phyloP scores from a whole-genome alignment of 768 basidiomycete genomes.

The Ephemerocybe angulata region DNA sequence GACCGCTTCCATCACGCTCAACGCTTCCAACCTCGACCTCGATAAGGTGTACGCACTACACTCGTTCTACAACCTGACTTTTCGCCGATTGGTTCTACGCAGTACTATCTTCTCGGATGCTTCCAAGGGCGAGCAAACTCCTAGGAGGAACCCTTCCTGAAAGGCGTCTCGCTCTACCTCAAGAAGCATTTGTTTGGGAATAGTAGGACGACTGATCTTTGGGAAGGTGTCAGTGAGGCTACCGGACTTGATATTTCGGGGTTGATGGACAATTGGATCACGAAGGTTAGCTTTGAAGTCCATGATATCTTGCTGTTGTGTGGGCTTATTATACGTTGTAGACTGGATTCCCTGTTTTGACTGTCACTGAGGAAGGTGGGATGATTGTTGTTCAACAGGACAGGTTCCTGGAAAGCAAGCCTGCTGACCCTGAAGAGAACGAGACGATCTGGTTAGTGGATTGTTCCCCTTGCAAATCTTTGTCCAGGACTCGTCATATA shows the following conservation, averaged over 20 bases:
- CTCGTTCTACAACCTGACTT: too few relatives aligned
- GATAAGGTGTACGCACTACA: constrained; percentile 40
- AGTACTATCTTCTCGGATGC: constrained; percentile 49
- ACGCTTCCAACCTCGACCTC: constrained; percentile 58
- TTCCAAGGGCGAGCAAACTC: constrained; percentile 50
- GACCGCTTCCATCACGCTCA: constrained; percentile 62
- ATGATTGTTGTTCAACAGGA: constrained; percentile 84
- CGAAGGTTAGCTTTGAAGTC: constrained; percentile 60
- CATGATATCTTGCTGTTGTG: neutral
- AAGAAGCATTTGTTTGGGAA: constrained; percentile 85
- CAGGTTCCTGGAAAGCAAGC: constrained; percentile 86
- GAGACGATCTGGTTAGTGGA: constrained; percentile 72
- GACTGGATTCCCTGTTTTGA: constrained; percentile 86
- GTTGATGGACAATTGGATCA: constrained; percentile 91
- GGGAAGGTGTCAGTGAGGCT: constrained; percentile 77
- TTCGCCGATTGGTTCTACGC: constrained; percentile 14
- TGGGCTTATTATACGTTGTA: constrained; percentile 8
- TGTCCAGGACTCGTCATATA: neutral
- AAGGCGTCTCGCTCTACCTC: constrained; percentile 90
- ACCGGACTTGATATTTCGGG: constrained; percentile 69
- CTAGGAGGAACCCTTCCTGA: constrained; percentile 92
- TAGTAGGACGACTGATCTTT: constrained; percentile 81
- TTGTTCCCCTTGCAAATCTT: constrained; percentile 2
- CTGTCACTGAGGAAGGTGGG: constrained; percentile 69
- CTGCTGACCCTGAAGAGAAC: constrained; percentile 76